Evolutionary conservation across 441 rosid genomes (phyloP), one percentile per base, ranked within the genome.

Genomic region (Erysimum cheiri): DNA sequence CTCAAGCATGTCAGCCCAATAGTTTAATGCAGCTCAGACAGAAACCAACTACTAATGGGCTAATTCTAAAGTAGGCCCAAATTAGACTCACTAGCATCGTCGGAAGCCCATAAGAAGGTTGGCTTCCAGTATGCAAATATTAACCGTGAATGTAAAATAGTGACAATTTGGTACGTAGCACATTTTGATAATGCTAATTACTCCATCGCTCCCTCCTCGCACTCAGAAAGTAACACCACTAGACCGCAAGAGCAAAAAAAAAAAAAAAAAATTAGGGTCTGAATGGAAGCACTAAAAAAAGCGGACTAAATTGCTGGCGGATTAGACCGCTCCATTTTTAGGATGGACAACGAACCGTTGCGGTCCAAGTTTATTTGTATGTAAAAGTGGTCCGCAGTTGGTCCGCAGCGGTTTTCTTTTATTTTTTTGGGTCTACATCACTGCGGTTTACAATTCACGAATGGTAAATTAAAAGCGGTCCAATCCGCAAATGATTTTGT

Each of bases 31-130:
- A 17, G 14, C 15, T 39, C 52, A 60, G 33, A 49, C n/a, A n/a
- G n/a, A n/a, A 59, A 39, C 35, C 52, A 70, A 49, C 52, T 10
- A 11, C 60, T 17, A 50, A 40, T 60, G 69, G 74, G 22, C 31
- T 24, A 52, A 52, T 12, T 11, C 19, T 6, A 31, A 13, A 1
- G 28, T 31, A 24, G 29, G 40, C 37, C 26, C 29, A 70, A 19
- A 31, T 11, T 3, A 26, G 29, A 69, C 46, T 46, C 2, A 37
- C 52, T 39, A 2, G 14, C 14, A 39, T 60, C n/a, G 3, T 29
- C 4, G 3, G 48, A 40, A 57, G 33, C 47, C 41, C 60, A 37
- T 4, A 43, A 32, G 54, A 37, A 24, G 2, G 39, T 24, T 12
- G 31, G 32, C 12, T 22, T 7, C n/a, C 31, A 5, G 53, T 28